phyloP scores from a whole-genome alignment of 345 rosid genomes.

The Draba incana region DNA sequence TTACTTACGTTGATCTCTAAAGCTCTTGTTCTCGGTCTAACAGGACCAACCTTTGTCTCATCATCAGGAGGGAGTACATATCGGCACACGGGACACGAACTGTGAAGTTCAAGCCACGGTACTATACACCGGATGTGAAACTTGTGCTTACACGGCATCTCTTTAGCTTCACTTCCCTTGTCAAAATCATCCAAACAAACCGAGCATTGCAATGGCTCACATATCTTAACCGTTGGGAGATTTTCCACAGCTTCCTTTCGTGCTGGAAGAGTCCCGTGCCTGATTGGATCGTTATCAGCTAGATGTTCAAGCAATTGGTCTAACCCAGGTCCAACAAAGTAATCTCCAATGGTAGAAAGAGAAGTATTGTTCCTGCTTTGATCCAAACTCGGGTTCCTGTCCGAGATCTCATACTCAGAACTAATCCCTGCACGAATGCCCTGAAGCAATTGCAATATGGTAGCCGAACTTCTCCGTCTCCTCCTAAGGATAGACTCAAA shows the following conservation, averaged over 20 bases:
- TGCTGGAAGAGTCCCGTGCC: conserved; percentile 82
- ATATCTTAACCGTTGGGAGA: conserved; percentile 58
- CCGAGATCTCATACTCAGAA: conserved; percentile 58
- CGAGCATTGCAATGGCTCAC: conserved; percentile 52
- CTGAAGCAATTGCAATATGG: conserved; percentile 70
- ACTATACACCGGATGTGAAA: conserved; percentile 57
- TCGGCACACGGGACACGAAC: conserved; percentile 70
- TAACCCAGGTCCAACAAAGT: conserved; percentile 73
- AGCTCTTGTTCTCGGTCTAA: conserved; percentile 31
- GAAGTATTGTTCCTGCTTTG: conserved; percentile 46
- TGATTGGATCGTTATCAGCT: conserved; percentile 69
- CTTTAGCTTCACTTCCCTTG: conserved; percentile 61
- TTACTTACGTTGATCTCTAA: conserved; percentile 26
- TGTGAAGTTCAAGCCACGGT: conserved; percentile 65
- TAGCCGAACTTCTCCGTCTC: conserved; percentile 69
- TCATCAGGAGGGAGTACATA: conserved; percentile 49
- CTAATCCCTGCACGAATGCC: conserved; percentile 69
- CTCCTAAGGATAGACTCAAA: conserved; percentile 61
- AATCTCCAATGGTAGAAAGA: conserved; percentile 65
- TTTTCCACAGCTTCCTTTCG: conserved; percentile 73
- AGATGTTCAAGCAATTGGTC: conserved; percentile 80
- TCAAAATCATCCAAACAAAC: conserved; percentile 49
- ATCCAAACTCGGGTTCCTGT: conserved; percentile 35
- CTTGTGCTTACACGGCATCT: conserved; percentile 66
- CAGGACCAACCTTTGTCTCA: conserved; percentile 50